Evolutionary conservation across 2,329 filamentous ascomycete genomes (phyloP), one percentile per base, ranked within the genome.

Genomic region (Coleophoma crateriformis): DNA sequence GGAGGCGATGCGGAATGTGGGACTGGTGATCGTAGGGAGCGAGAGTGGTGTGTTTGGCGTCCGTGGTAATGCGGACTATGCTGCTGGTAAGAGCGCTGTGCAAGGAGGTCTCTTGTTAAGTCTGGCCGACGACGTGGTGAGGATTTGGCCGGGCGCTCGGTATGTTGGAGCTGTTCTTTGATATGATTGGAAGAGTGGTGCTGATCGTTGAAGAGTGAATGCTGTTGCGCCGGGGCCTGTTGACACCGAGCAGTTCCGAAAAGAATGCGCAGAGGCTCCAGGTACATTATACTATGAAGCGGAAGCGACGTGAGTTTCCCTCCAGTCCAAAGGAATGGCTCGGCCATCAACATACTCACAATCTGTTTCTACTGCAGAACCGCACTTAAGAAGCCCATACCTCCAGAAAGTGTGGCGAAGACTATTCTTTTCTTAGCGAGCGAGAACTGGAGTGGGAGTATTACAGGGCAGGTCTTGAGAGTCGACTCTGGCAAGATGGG

Each of bases 401-500:
- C 67, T 3, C 55, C 61, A 19, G 64, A 67, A 33, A 64, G 67
- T 45, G 71, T 76, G 33, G 72, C 73, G 22, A 70, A 69, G 58
- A 67, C 63, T 3, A 69, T 73, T 49, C 45, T 75, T 12, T 71
- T 71, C 37, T 59, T 76, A n/a, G 70, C 72, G 6, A 75, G 71
- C 58, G 67, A 74, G 53, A 67, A 65, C 45, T 74, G 67, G 58
- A 70, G 68, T 56, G 68, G 68, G 15, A 67, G 67, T 57, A 64
- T 73, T 22, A 70, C 70, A 50, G 73, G 72, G 1, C 71, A 75
- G 52, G 53, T 71, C 4, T 51, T 75, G 39, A 69, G 68, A 42
- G 70, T 76, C 19, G 71, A 75, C 59, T 67, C 63, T 15, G 73
- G 73, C 5, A 75, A 75, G 61, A 67, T 66, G 49, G 72, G 69